Conservation (phyloP, 345 rosid genomes). For the Citrus sinensis region DNA sequence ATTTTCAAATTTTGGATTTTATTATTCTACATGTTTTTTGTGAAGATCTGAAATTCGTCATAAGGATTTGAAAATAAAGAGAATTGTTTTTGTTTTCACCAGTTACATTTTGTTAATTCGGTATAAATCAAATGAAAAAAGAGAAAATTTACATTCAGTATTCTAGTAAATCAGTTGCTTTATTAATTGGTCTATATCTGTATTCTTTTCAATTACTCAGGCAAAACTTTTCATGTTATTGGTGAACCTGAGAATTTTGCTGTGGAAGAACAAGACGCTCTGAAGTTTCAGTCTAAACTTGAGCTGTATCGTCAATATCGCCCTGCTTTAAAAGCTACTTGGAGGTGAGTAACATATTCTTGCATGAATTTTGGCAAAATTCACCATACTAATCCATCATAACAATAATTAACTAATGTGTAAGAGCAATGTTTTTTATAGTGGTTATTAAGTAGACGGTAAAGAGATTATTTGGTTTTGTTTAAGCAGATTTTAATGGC, state of each 20-base stretch:
- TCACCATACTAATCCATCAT: neutral
- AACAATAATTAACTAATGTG: neutral
- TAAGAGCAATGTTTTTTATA: neutral
- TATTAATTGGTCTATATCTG: neutral
- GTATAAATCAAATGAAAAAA: neutral
- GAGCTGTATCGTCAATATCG: constrained; percentile 20
- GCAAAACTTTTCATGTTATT: constrained; percentile 15
- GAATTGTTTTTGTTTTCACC: neutral
- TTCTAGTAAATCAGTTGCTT: neutral
- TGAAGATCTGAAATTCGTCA: neutral
- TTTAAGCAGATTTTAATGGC: neutral
- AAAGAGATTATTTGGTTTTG: neutral
- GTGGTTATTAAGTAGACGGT: neutral
- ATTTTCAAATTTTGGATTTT: neutral
- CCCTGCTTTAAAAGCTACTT: constrained; percentile 44
- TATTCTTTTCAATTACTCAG: constrained; percentile 26
- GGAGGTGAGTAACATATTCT: constrained; percentile 49
- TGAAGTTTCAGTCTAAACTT: constrained; percentile 15
- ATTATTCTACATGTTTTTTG: neutral
- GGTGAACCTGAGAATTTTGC: constrained; percentile 21
- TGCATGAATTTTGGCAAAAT: neutral
- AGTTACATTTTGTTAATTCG: neutral
- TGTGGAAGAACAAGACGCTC: constrained; percentile 21
- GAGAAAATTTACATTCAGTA: neutral
- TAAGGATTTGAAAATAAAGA: neutral